These are phyloP conservation scores for Ceratobasidium sp. DNA, from an alignment of 1,284 basidiomycete genomes.

Conservation along the genomic window DNA sequence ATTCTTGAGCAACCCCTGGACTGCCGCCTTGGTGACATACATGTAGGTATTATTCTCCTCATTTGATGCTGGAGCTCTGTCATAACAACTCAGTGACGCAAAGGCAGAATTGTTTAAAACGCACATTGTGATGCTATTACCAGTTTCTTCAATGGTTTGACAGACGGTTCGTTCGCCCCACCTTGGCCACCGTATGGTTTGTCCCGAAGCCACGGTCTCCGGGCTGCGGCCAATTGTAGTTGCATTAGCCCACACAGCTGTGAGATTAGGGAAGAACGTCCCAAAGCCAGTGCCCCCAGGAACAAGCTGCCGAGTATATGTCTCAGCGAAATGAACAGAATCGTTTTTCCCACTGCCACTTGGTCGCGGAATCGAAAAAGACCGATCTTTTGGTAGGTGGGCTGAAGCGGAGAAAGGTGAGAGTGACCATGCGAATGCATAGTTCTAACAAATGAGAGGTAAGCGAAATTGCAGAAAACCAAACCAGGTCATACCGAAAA, in stretches of 20 bases:
- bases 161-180: slow-evolving; percentile 35
- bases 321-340: slow-evolving; percentile 26
- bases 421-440: slow-evolving; percentile 15
- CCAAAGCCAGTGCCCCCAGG: slow-evolving; percentile 27
- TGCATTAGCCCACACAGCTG: slow-evolving; percentile 36
- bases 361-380: slow-evolving; percentile 12
- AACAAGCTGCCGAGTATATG: slow-evolving; percentile 16
- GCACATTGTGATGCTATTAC: slow-evolving; percentile 11
- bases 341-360: slow-evolving; percentile 1
- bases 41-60: not conserved
- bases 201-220: not conserved
- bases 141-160: slow-evolving; percentile 9
- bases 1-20: not conserved
- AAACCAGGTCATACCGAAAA: not conserved
- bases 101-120: not conserved
- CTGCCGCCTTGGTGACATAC: slow-evolving; percentile 23
- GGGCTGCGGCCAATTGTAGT: not conserved
- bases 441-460: not conserved
- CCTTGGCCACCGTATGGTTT: slow-evolving; percentile 33
- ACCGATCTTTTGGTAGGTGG: slow-evolving; percentile 29
- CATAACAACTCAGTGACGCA: not conserved
- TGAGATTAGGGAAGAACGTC: slow-evolving; percentile 22
- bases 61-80: not conserved
- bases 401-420: slow-evolving; percentile 27
- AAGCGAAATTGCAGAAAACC: not conserved